phyloP scores from a whole-genome alignment of 768 basidiomycete species.

The Coprinopsis cinerea region DNA sequence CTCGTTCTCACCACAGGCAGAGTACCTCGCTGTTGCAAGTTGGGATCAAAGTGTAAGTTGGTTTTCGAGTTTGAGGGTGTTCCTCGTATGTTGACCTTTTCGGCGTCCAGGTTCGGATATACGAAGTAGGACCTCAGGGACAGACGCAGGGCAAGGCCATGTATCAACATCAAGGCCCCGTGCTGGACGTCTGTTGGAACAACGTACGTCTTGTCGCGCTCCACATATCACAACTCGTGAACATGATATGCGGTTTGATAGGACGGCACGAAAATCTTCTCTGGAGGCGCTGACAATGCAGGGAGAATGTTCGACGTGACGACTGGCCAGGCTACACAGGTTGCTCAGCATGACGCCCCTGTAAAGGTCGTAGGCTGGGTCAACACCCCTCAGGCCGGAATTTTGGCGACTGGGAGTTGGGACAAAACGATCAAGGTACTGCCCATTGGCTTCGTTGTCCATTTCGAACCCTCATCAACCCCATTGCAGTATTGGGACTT shows the following conservation, averaged over 20 bases:
- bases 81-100: constrained; percentile 3
- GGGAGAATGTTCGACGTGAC: constrained; percentile 89
- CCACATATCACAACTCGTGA: constrained; percentile 6
- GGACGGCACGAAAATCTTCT: constrained; percentile 89
- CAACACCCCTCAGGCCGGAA: constrained; percentile 65
- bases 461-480: constrained; percentile 2
- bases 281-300: constrained; percentile 92
- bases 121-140: constrained; percentile 78
- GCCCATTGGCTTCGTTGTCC: constrained; percentile 11
- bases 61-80: neutral
- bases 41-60: constrained; percentile 87
- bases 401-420: constrained; percentile 94
- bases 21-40: constrained; percentile 87
- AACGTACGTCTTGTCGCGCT: constrained; percentile 46
- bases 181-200: constrained; percentile 86
- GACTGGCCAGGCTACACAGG: constrained; percentile 75
- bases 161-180: constrained; percentile 88
- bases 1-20: constrained; percentile 77
- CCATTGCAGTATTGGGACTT: constrained; percentile 84
- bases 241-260: constrained; percentile 23
- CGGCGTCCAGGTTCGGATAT: constrained; percentile 75
- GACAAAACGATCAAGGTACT: constrained; percentile 94
- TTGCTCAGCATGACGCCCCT: constrained; percentile 88
- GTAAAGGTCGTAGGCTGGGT: constrained; percentile 81
- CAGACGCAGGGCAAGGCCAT: constrained; percentile 86